Evolutionary conservation across 441 rosid species (phyloP).

Genomic region (California macrophylla): DNA sequence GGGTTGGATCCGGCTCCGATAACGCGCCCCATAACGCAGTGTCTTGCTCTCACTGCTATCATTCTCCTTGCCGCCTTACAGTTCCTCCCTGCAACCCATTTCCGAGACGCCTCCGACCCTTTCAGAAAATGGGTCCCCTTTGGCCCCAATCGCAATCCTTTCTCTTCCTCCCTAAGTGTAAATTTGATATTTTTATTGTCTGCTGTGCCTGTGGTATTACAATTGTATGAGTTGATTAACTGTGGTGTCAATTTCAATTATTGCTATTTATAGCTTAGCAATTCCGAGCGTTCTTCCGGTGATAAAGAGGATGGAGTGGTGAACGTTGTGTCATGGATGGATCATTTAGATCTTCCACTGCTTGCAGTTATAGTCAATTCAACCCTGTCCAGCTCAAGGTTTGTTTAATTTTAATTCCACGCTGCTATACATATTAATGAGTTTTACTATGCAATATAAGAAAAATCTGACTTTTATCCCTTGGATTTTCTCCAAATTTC

Average conservation of each 20-base stretch:
- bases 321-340: constrained; percentile 40
- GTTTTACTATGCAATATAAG: neutral
- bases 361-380: constrained; percentile 37
- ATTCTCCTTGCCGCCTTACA: constrained; percentile 26
- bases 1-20: constrained; percentile 22
- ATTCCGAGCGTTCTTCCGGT: constrained; percentile 9
- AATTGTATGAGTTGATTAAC: neutral
- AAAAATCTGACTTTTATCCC: no score
- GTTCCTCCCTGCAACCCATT: constrained; percentile 38
- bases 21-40: constrained; percentile 20
- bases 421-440: neutral
- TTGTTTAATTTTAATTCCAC: neutral
- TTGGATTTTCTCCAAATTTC: neutral
- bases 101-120: constrained; percentile 33
- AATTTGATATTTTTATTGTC: neutral
- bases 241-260: neutral
- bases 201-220: neutral
- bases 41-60: constrained; percentile 24
- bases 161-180: constrained; percentile 14
- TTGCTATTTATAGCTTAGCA: neutral
- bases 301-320: constrained; percentile 27
- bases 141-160: neutral
- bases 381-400: constrained; percentile 39
- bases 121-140: constrained; percentile 31
- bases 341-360: constrained; percentile 34